phyloP scores from a whole-genome alignment of 2,329 filamentous ascomycete species.

The Ceratocystiopsis sp. region DNA sequence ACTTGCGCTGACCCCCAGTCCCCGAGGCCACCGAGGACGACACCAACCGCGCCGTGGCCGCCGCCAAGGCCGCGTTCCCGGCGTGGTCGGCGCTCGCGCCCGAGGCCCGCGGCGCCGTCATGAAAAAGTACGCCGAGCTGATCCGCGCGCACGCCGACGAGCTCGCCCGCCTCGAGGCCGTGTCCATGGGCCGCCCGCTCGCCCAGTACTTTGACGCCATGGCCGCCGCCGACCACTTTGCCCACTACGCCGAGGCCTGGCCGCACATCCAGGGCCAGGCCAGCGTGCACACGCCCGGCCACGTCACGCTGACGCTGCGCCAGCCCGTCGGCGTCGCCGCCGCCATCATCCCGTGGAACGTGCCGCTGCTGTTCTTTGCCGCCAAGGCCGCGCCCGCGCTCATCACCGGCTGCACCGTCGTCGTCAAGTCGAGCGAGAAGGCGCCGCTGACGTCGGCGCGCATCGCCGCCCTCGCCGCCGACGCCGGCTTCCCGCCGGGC shows the following conservation, averaged over 20 bases:
- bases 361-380: slow-evolving; percentile 46
- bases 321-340: slow-evolving; percentile 36
- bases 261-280: slow-evolving; percentile 25
- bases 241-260: slow-evolving; percentile 26
- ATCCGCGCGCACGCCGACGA: slow-evolving; percentile 23
- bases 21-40: slow-evolving; percentile 27
- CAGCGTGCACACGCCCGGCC: slow-evolving; percentile 29
- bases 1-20: slow-evolving; percentile 13
- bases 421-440: slow-evolving; percentile 41
- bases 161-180: slow-evolving; percentile 26
- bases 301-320: slow-evolving; percentile 26
- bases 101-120: slow-evolving; percentile 18
- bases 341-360: slow-evolving; percentile 49
- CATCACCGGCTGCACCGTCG: slow-evolving; percentile 37
- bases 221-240: slow-evolving; percentile 19
- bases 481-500: slow-evolving; percentile 53
- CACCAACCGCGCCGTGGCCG: slow-evolving; percentile 24
- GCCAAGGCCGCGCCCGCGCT: slow-evolving; percentile 50
- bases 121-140: slow-evolving; percentile 29
- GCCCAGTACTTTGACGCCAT: slow-evolving; percentile 20
- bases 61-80: slow-evolving; percentile 26
- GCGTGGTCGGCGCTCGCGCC: slow-evolving; percentile 26
- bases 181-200: slow-evolving; percentile 28
- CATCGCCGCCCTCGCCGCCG: slow-evolving; percentile 42
- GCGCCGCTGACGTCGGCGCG: slow-evolving; percentile 38